Evolutionary conservation across 1,284 basidiomycete genomes (phyloP), one percentile per base, ranked within the genome.

Genomic region (Caloboletus inedulis): DNA sequence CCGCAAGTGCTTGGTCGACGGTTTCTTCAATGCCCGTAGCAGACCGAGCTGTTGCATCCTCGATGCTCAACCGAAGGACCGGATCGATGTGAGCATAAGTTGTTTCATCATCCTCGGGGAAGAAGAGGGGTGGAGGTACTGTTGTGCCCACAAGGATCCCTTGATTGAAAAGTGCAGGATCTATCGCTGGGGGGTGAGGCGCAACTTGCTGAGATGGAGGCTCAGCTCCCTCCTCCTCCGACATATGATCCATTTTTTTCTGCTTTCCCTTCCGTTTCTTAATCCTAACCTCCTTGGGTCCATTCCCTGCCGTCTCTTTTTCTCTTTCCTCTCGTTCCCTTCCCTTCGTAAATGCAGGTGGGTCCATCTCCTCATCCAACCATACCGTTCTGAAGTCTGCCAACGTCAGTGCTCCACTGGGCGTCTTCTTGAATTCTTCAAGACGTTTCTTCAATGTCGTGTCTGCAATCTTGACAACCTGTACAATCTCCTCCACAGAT

Each of bases 391-490:
- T 78, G 67, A 98, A 99, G 70, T 99, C 94, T 21, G 88, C 85
- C 39, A 99, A 77, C 1, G 93, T 95, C 64, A 98, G 75, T 43
- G 80, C 79, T 7, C 91, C 94, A 62, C 88, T 93, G 0, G 89
- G 85, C 2, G 95, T 98, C 60, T 82, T 83, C 63, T 88, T 91
- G 75, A 99, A 99, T 73, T 99, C 97, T 23, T 95, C 89, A n/a
- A 99, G 75, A 16, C 97, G 83, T 71, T 96, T 96, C 72, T 89
- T 87, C 50, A 99, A 75, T 3, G 97, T 99, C 7, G 87, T 87
- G 61, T 98, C 94, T 25, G 95, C 94, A 59, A 98, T 98, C 74
- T 99, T 99, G 62, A 99, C 97, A 8, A 99, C 94, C 68, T 97
- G 94, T 12, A 98, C 94, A 48, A 99, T 89, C 71, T 99, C 97